phyloP scores from a whole-genome alignment of 129 eudicot species.

The Lonicera japonica region DNA sequence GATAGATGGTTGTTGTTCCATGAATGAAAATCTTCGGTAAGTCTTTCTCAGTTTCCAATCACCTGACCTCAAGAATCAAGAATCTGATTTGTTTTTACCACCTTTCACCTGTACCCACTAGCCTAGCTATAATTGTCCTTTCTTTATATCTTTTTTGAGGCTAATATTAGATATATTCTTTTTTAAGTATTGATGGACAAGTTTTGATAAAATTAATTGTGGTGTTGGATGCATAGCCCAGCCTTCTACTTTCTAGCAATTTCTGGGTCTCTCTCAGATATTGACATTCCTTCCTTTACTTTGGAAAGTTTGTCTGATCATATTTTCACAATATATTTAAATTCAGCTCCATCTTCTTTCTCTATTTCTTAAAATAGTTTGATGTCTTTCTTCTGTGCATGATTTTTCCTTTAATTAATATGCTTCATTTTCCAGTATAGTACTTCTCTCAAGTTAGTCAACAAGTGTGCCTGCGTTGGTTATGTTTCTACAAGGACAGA shows the following conservation, averaged over 20 bases:
- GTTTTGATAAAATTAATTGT: conserved; percentile 22
- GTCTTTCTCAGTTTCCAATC: too few species aligned
- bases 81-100: too few species aligned
- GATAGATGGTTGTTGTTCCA: too few species aligned
- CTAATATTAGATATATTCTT: too few species aligned
- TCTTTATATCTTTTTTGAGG: too few species aligned
- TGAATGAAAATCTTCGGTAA: too few species aligned
- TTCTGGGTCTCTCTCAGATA: conserved; percentile 22
- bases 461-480: background rate
- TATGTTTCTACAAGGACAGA: background rate
- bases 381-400: background rate
- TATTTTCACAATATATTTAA: conserved; percentile 12
- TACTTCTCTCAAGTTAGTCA: conserved; percentile 10
- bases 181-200: conserved; percentile 9
- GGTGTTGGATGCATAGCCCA: conserved; percentile 26
- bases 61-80: too few species aligned
- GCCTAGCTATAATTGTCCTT: too few species aligned
- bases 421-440: conserved; percentile 17
- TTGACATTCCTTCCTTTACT: conserved; percentile 16
- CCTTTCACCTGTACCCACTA: too few species aligned
- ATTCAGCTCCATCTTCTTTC: background rate
- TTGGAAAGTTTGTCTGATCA: conserved; percentile 7
- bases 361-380: background rate
- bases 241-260: conserved; percentile 16
- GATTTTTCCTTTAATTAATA: background rate